Evolutionary conservation across 371 early-diverging fungal genomes (phyloP).

Genomic region (Sporodiniella umbellata): DNA sequence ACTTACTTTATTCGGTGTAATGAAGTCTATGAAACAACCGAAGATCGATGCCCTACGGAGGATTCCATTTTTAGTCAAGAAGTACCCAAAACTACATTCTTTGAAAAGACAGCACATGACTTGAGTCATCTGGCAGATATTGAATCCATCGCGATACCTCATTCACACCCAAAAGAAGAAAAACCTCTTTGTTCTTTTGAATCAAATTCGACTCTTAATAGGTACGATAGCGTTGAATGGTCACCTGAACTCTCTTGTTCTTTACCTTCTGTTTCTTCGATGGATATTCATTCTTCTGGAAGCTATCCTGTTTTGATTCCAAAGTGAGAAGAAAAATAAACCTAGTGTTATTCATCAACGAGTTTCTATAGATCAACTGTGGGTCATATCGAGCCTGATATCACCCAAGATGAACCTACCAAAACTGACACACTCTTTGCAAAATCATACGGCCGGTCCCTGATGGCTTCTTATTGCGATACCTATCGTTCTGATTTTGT

Average conservation of each 20-base stretch:
- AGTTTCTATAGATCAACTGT: slow-evolving; percentile 47
- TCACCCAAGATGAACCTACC: slow-evolving; percentile 17
- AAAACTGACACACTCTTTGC: slow-evolving; percentile 48
- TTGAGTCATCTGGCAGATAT: too few species aligned
- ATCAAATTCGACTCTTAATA: slow-evolving; percentile 4
- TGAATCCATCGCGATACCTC: slow-evolving; percentile 46
- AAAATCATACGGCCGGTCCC: slow-evolving; percentile 64
- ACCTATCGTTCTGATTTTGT: slow-evolving; percentile 62
- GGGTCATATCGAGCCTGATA: slow-evolving; percentile 46
- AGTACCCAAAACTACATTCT: slow-evolving; percentile 11
- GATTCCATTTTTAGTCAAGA: slow-evolving; percentile 33
- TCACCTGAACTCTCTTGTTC: slow-evolving; percentile 14
- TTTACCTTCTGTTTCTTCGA: slow-evolving; percentile 3
- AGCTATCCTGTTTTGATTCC: slow-evolving; percentile 40
- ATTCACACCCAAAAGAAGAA: not conserved
- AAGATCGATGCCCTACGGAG: slow-evolving; percentile 18
- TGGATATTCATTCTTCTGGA: slow-evolving; percentile 19
- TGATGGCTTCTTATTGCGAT: slow-evolving; percentile 59
- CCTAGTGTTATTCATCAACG: too few species aligned
- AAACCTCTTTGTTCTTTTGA: slow-evolving; percentile 10
- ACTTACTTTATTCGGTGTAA: slow-evolving; percentile 67
- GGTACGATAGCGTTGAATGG: slow-evolving; percentile 15
- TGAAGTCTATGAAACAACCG: slow-evolving; percentile 58
- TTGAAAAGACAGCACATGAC: slow-evolving; percentile 45
- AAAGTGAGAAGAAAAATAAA: slow-evolving; percentile 30